Conservation (phyloP, 495 filamentous ascomycete species). For the Penicillium lagena region DNA sequence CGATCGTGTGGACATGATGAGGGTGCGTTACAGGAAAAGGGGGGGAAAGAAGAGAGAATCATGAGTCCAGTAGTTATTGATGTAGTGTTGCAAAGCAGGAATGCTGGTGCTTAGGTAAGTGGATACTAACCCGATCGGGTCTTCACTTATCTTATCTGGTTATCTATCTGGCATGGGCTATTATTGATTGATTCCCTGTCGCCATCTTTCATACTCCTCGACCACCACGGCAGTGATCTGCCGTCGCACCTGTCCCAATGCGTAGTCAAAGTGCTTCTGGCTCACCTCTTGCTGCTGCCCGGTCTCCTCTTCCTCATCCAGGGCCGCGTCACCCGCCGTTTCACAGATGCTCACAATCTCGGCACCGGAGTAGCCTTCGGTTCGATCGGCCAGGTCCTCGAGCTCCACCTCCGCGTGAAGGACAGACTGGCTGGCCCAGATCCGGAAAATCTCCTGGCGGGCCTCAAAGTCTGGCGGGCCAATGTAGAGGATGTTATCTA, state of each 20-base stretch:
- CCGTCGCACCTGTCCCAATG: conserved; percentile 54
- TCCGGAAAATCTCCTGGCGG: conserved; percentile 68
- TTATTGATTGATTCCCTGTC: conserved; percentile 9
- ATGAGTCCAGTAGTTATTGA: background rate
- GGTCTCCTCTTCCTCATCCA: conserved; percentile 47
- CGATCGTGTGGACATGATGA: conserved; percentile 18
- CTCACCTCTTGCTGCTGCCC: conserved; percentile 43
- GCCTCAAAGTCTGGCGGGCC: conserved; percentile 73
- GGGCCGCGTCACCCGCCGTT: conserved; percentile 52
- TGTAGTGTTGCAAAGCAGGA: no score
- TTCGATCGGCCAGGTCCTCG: conserved; percentile 56
- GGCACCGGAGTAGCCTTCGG: conserved; percentile 81
- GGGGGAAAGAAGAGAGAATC: background rate
- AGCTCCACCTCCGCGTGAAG: conserved; percentile 62
- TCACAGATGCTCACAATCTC: conserved; percentile 81
- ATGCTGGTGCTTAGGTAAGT: no score
- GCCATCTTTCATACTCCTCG: conserved; percentile 62
- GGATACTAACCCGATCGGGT: conserved; percentile 9
- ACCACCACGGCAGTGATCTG: conserved; percentile 65
- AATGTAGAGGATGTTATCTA: conserved; percentile 88
- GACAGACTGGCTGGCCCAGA: conserved; percentile 54
- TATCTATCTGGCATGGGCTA: no score
- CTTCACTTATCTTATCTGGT: no score
- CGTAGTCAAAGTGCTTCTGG: conserved; percentile 58
- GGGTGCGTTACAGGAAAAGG: background rate